Base-by-base conservation (phyloP, 176 grass and related monocot genomes). In the Cymbopogon citratus region DNA sequence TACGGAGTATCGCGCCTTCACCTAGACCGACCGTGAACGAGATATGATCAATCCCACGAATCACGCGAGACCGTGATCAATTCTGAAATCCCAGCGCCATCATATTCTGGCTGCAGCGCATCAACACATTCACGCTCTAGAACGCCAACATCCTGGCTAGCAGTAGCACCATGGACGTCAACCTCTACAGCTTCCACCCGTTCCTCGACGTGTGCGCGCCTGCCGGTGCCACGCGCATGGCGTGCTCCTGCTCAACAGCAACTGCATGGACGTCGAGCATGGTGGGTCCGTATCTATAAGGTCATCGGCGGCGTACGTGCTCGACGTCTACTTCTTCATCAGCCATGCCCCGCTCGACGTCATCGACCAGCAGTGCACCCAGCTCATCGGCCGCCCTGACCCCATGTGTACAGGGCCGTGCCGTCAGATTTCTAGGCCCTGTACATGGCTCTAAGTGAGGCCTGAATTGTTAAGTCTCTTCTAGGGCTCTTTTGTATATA, bases 291-390 rank as follows among this genome's bases (percentile, higher is more conserved):
- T 66, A 98, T 90, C 31, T 98, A 98, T 76, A 95, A 90, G 79
- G 87, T 95, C 51, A 98, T 98, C 49, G 95, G 92, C 25, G 95
- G 95, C 49, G 79, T 98, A 24, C 49, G 79, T 98, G 28, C 83
- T 98, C 1, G 95, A 98, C 54, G 89, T 98, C 52, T 98, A 98
- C 79, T 95, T 98, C 79, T 95, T 98, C 19, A 85, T 84, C 2
- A 92, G 95, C 0, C 90, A 92, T 0, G 74, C 87, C 1, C 95
- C 95, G 6, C 89, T 91, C 10, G 76, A 74, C 31, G 90, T 98
- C 40, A 73, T 95, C 19, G 86, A 91, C 57, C 95, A 98, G 84
- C 95, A 98, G 84, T 98, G 95, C 91, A 95, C 95, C 9, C 78
- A 91, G 82, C 85, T 98, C 87, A 82, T 93, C 69, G 92, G 95